These are phyloP conservation scores for Pythium guiyangense DNA, from an alignment of 352 stramenopile genomes.

Conservation along the genomic window DNA sequence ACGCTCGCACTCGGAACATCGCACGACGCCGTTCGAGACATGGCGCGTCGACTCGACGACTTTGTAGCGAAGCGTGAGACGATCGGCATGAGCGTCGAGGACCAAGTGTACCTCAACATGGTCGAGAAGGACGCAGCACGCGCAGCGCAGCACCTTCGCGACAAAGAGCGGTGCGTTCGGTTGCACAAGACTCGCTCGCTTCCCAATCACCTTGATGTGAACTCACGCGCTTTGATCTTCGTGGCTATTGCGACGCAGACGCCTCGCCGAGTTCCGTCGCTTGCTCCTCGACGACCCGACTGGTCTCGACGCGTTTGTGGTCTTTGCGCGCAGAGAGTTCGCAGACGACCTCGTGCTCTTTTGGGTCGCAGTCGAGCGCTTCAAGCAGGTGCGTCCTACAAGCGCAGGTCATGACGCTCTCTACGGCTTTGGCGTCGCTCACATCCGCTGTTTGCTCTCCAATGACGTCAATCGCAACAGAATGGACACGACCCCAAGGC, in stretches of 20 bases:
- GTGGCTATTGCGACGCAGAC: slow-evolving; percentile 17
- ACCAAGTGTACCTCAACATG: slow-evolving; percentile 21
- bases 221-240: not conserved
- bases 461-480: slow-evolving; percentile 3
- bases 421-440: not conserved
- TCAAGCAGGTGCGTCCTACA: slow-evolving; percentile 28
- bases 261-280: slow-evolving; percentile 23
- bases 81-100: slow-evolving; percentile 25
- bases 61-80: slow-evolving; percentile 37
- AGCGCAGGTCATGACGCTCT: not conserved
- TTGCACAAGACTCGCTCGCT: too few species aligned
- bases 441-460: not conserved
- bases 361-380: slow-evolving; percentile 58
- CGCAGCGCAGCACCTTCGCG: slow-evolving; percentile 16
- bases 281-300: slow-evolving; percentile 34
- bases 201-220: too few species aligned
- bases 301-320: slow-evolving; percentile 27
- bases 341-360: slow-evolving; percentile 49
- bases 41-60: slow-evolving; percentile 20
- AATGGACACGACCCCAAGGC: slow-evolving; percentile 21
- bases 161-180: slow-evolving; percentile 23
- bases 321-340: slow-evolving; percentile 47
- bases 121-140: slow-evolving; percentile 17
- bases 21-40: slow-evolving; percentile 19
- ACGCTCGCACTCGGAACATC: slow-evolving; percentile 1